A percentile compares a stretch with the other conserved stretches of the same genome.
These are phyloP conservation scores for Ophiocytium majus DNA, from an alignment of 352 stramenopile genomes.

Conservation along the genomic window DNA sequence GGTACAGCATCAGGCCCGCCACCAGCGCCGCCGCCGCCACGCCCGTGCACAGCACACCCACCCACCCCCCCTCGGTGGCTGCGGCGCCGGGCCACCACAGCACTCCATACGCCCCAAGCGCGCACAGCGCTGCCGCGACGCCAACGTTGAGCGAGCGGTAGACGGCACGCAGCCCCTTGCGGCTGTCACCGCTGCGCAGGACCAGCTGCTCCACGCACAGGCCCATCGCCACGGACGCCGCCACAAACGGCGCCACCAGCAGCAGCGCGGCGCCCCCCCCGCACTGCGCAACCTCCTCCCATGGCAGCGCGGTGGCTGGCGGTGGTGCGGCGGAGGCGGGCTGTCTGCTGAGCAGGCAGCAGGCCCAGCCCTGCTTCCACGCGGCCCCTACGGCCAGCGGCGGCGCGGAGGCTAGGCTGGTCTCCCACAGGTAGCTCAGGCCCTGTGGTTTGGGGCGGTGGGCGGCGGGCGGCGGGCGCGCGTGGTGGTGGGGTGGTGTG, in stretches of 20 bases:
- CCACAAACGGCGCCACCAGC: not conserved
- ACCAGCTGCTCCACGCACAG: not conserved
- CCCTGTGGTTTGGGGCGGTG: not conserved
- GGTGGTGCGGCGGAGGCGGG: not conserved
- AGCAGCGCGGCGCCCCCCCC: not conserved
- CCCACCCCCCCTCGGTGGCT: not conserved
- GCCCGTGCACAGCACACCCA: not conserved
- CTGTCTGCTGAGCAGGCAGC: not conserved
- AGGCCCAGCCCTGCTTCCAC: not conserved
- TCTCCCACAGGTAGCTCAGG: not conserved
- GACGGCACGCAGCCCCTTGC: not conserved
- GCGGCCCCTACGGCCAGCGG: not conserved
- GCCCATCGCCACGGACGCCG: not conserved
- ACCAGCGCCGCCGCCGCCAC: not conserved
- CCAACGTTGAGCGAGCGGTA: not conserved
- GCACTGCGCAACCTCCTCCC: not conserved
- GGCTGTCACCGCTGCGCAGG: not conserved
- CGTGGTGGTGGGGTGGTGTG: too few species aligned
- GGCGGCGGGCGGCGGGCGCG: too few species aligned
- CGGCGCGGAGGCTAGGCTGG: not conserved
- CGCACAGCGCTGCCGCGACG: not conserved
- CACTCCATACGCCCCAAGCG: not conserved
- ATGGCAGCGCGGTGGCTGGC: too few species aligned
- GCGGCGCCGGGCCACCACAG: not conserved
- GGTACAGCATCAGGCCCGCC: not conserved